Evolutionary conservation across 768 basidiomycete genomes (phyloP).

Genomic region (Guyanaporus albipodus): DNA sequence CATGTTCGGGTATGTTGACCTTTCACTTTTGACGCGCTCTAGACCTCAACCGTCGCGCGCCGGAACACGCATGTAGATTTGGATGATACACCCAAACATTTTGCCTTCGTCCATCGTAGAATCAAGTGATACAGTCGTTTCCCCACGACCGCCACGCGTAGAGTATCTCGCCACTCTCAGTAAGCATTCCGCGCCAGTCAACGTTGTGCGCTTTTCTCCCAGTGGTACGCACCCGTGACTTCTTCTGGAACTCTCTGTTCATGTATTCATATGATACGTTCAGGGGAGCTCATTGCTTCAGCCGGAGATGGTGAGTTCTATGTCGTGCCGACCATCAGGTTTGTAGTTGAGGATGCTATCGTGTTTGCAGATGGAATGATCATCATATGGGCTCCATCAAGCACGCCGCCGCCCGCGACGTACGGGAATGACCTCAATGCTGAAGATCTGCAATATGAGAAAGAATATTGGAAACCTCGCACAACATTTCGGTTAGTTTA

Average conservation of each 20-base stretch:
- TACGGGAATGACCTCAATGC: slow-evolving; percentile 80
- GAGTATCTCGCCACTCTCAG: slow-evolving; percentile 94
- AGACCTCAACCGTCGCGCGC: slow-evolving; percentile 6
- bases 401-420: slow-evolving; percentile 60
- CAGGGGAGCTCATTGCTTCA: slow-evolving; percentile 90
- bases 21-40: slow-evolving; percentile 8
- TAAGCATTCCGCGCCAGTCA: slow-evolving; percentile 92
- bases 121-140: slow-evolving; percentile 30
- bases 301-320: slow-evolving; percentile 85
- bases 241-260: not conserved
- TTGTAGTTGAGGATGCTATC: not conserved
- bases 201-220: slow-evolving; percentile 94
- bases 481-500: slow-evolving; percentile 72
- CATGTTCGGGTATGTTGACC: slow-evolving; percentile 80
- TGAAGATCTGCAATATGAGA: slow-evolving; percentile 84
- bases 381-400: slow-evolving; percentile 89
- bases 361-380: slow-evolving; percentile 82
- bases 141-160: slow-evolving; percentile 70
- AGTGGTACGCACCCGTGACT: slow-evolving; percentile 57
- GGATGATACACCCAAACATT: slow-evolving; percentile 94
- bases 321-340: slow-evolving; percentile 1
- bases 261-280: not conserved
- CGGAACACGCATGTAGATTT: slow-evolving; percentile 50
- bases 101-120: slow-evolving; percentile 56
- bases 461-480: slow-evolving; percentile 92